Evolutionary conservation across 192 early-diverging fungal genomes (phyloP).

Genomic region (Phycomyces blakesleeanus): DNA sequence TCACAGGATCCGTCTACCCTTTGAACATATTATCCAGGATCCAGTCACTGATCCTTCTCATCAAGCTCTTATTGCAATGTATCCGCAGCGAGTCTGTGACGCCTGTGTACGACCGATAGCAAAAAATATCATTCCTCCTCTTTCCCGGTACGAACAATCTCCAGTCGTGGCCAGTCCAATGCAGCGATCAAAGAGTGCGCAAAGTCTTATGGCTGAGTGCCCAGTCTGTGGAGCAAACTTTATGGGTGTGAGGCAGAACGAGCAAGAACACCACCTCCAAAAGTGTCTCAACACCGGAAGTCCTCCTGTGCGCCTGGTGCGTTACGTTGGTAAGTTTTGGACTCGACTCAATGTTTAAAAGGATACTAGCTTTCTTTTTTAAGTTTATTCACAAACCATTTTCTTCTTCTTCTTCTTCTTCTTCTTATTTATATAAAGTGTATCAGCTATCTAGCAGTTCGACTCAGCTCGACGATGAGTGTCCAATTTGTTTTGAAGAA

Average conservation of each 20-base stretch:
- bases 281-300: slow-evolving; percentile 53
- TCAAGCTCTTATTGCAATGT: slow-evolving; percentile 15
- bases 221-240: slow-evolving; percentile 60
- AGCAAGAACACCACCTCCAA: slow-evolving; percentile 59
- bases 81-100: slow-evolving; percentile 23
- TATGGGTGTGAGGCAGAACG: slow-evolving; percentile 24
- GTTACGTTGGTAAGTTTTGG: slow-evolving; percentile 58
- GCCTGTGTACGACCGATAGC: slow-evolving; percentile 14
- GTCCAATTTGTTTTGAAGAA: slow-evolving; percentile 90
- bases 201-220: slow-evolving; percentile 68
- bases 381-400: no score
- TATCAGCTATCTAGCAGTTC: slow-evolving; percentile 54
- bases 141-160: background rate
- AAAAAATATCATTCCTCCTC: slow-evolving; percentile 5
- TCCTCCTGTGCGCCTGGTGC: slow-evolving; percentile 48
- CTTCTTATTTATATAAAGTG: slow-evolving; percentile 16
- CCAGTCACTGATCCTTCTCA: slow-evolving; percentile 25
- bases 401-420: background rate
- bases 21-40: slow-evolving; percentile 43
- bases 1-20: slow-evolving; percentile 47
- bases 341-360: background rate
- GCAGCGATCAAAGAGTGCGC: slow-evolving; percentile 34
- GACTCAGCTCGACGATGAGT: slow-evolving; percentile 69
- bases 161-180: background rate
- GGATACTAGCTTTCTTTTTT: no score